Evolutionary conservation across 805 yeast genomes (phyloP).

Genomic region (Metschnikowia gruessii): DNA sequence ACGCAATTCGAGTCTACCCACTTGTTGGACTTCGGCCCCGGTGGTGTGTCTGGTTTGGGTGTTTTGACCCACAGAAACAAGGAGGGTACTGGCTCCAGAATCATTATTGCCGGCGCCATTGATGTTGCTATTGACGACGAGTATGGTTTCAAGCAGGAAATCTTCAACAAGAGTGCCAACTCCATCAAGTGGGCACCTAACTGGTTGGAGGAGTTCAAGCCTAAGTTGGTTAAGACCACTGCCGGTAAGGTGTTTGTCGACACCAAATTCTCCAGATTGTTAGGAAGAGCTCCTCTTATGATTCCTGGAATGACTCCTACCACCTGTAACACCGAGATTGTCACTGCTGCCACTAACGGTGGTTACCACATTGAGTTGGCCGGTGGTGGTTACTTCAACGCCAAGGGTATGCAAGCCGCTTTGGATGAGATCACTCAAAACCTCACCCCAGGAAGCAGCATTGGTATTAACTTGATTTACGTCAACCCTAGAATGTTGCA

Average conservation of each 20-base stretch:
- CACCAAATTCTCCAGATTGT: slow-evolving; percentile 87
- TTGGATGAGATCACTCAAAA: slow-evolving; percentile 64
- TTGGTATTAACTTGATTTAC: slow-evolving; percentile 88
- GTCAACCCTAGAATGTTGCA: slow-evolving; percentile 97
- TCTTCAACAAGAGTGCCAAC: slow-evolving; percentile 66
- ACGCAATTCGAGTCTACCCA: slow-evolving; percentile 82
- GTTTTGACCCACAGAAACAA: slow-evolving; percentile 94
- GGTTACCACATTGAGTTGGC: slow-evolving; percentile 98
- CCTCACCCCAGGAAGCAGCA: slow-evolving; percentile 81
- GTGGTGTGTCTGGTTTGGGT: slow-evolving; percentile 97
- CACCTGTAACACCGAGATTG: slow-evolving; percentile 91
- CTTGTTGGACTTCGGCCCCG: slow-evolving; percentile 96
- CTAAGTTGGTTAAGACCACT: slow-evolving; percentile 73
- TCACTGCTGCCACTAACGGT: slow-evolving; percentile 89
- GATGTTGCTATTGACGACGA: slow-evolving; percentile 72
- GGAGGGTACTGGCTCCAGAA: slow-evolving; percentile 97
- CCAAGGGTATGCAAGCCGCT: slow-evolving; percentile 69
- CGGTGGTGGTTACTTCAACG: slow-evolving; percentile 96
- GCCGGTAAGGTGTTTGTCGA: slow-evolving; percentile 77
- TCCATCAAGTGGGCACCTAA: slow-evolving; percentile 79
- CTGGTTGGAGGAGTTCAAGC: slow-evolving; percentile 88
- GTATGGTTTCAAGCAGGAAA: slow-evolving; percentile 92
- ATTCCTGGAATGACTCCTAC: slow-evolving; percentile 99
- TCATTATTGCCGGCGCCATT: slow-evolving; percentile 89
- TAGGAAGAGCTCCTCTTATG: slow-evolving; percentile 94